A percentile compares a stretch with the other conserved stretches of the same genome.
phyloP scores from a whole-genome alignment of 805 yeast genomes.

The Komagataella kurtzmanii region DNA sequence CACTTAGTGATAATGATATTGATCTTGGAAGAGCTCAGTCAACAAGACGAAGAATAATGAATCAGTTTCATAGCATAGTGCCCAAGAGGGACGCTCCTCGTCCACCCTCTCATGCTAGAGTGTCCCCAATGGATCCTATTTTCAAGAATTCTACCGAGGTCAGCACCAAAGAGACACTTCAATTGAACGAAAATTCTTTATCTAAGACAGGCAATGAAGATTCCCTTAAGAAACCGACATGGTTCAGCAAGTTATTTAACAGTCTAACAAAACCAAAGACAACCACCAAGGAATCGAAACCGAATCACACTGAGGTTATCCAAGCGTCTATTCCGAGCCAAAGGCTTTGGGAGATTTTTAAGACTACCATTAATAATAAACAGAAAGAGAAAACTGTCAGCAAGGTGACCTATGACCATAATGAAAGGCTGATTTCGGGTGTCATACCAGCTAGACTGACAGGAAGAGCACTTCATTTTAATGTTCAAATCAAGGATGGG shows the following conservation, averaged over 20 bases:
- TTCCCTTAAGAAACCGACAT: neutral
- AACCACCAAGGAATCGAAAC: neutral
- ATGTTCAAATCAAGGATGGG: neutral
- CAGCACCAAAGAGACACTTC: neutral
- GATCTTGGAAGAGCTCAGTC: neutral
- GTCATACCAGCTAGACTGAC: neutral
- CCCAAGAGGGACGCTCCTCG: neutral
- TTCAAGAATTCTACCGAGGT: neutral
- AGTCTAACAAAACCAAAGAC: neutral
- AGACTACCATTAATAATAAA: neutral
- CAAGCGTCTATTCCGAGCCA: neutral
- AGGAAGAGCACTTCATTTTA: neutral
- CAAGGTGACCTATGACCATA: neutral
- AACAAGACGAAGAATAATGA: neutral
- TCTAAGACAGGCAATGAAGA: neutral
- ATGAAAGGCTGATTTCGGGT: neutral
- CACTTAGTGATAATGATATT: neutral
- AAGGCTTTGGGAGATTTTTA: neutral
- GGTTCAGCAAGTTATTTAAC: neutral
- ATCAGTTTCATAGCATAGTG: neutral
- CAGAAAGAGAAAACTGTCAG: neutral
- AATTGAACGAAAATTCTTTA: neutral
- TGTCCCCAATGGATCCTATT: neutral
- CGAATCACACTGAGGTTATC: neutral
- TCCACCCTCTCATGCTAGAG: neutral